Evolutionary conservation across 192 early-diverging fungal genomes (phyloP), one percentile per base, ranked within the genome.

Genomic region (Linnemannia hyalina): DNA sequence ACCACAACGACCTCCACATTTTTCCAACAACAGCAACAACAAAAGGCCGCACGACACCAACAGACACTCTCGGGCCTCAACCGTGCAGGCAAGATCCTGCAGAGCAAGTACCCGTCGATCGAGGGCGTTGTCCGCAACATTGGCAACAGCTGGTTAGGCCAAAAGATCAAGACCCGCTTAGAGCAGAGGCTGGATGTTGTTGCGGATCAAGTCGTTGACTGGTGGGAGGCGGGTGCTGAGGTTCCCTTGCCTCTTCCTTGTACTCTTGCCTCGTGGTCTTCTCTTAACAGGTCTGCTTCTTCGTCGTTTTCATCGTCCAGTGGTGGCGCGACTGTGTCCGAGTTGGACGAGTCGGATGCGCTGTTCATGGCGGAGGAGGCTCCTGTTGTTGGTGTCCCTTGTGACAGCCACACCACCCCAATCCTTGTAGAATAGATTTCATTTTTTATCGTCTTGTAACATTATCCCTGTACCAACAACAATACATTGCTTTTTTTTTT

Each of bases 81-180:
- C n/a, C 79, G 84, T 6, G 80, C 75, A 9, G 75, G 72, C 63
- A 44, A 78, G 52, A 68, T 86, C 20, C 44, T 86, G 68, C 26
- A 65, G 26, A 70, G 77, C 26, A 35, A 54, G 11, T 86, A 86
- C 44, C 84, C 84, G 32, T 73, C 32, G 29, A 6, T 86, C 0
- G 75, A 80, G 41, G 76, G 75, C 3, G 74, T 68, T 16, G 74
- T 80, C 13, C 52, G 35, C 2, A 74, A 44, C 0, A 73, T 85
- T 80, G 78, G 83, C 13, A 76, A 80, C 60, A 76, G 42, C 40
- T 86, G 84, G 84, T 36, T 86, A 20, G 84, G 84, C 4, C 78
- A 68, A 70, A 80, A 68, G 76, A 71, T 86, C 68, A 75, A 54
- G 49, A 49, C 16, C 54, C 79, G 79, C 3, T 32, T 86, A 22